Base-by-base conservation (phyloP, 1,284 basidiomycete species). In the Irpex sp. region DNA sequence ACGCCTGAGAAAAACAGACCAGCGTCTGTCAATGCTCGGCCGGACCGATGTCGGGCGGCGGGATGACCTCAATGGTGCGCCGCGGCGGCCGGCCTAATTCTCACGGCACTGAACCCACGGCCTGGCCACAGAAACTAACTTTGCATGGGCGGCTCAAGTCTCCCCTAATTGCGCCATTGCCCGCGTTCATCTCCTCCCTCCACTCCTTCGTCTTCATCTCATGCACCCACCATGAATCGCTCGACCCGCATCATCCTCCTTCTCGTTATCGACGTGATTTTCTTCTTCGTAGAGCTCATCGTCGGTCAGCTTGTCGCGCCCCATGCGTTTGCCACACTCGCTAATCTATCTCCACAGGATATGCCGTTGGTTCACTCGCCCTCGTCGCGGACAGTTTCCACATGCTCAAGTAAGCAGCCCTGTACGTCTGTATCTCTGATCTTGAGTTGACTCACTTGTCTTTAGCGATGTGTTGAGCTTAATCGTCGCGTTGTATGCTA, bases 381-480 rank as follows among this genome's bases (percentile, higher is more conserved):
- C 88, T 99, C 62, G 90, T 99, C 43, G 97, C 97, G 19, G 97
- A 98, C 79, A 93, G 91, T 67, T 98, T 99, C 78, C 97, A 99
- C 80, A 98, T 98, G 96, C 88, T 96, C 77, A 95, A 95, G 94
- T 96, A 68, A 65, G 85, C 55, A 49, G 17, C 26, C 3, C 26
- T 26, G 47, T 11, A 6, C 1, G 0, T 26, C 47, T 9, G 17
- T 17, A 37, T 31, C n/a, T 9, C 33, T 17, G 19, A n/a, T 53
- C 49, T 57, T 11, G 13, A 58, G 51, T 53, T 61, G 35, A 61
- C 56, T 54, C 33, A 57, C 58, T 19, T 63, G 61, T 61, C 17
- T 67, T 53, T 74, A 96, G 94, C 77, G 93, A 96, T 83, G 94
- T 99, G 66, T 88, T 97, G 84, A 97, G 95, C 70, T 81, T 99